These are phyloP conservation scores for Apiotrichum laibachii DNA, from an alignment of 1,284 basidiomycete genomes.

Conservation along the genomic window DNA sequence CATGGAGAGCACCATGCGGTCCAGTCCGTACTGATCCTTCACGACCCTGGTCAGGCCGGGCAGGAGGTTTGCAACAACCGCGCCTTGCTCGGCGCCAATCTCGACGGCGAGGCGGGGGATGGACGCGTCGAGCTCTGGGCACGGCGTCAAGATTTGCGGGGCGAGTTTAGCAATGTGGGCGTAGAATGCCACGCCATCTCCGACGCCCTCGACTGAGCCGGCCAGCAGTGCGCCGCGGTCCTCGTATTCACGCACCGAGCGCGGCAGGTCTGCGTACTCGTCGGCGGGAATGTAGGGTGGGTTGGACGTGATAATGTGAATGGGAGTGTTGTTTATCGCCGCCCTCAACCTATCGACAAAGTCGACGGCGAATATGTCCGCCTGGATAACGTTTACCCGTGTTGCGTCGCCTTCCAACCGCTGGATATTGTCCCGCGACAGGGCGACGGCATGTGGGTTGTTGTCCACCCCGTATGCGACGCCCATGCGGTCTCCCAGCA, in stretches of 20 bases:
- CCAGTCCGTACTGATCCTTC: constrained; percentile 69
- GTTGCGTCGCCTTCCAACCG: neutral
- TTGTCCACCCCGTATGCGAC: constrained; percentile 69
- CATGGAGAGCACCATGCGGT: constrained; percentile 46
- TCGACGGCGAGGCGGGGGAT: constrained; percentile 64
- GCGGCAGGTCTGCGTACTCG: constrained; percentile 64
- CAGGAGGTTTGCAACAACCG: constrained; percentile 62
- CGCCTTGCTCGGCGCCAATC: constrained; percentile 71
- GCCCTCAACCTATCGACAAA: constrained; percentile 13
- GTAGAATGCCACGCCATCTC: constrained; percentile 72
- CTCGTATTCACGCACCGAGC: constrained; percentile 72
- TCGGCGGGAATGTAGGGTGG: constrained; percentile 81
- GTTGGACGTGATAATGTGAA: constrained; percentile 81
- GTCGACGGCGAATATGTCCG: constrained; percentile 55
- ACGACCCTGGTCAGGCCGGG: constrained; percentile 61
- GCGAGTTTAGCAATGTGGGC: constrained; percentile 65
- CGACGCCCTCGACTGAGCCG: constrained; percentile 61
- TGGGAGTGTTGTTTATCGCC: constrained; percentile 31
- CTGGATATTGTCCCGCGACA: constrained; percentile 68
- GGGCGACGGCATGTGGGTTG: constrained; percentile 62
- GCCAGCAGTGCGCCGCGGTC: constrained; percentile 76
- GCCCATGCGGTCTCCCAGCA: constrained; percentile 57
- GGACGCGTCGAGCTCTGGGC: constrained; percentile 41
- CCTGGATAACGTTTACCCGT: constrained; percentile 33
- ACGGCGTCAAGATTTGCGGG: constrained; percentile 50